phyloP scores from a whole-genome alignment of 1,284 basidiomycete genomes.

The Naganishia sp. region DNA sequence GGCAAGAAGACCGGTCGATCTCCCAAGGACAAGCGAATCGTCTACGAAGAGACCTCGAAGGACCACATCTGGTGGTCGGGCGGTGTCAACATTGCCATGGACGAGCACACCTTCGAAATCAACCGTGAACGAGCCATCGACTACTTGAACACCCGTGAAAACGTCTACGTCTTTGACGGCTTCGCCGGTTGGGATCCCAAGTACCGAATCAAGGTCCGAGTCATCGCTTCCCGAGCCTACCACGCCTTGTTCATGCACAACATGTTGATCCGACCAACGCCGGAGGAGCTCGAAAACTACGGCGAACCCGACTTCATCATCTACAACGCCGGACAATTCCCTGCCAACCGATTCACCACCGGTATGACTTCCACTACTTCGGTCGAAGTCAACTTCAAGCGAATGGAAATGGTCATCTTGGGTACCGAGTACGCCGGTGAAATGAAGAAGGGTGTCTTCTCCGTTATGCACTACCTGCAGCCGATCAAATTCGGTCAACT shows the following conservation, averaged over 20 bases:
- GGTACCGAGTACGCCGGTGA: slow-evolving; percentile 99
- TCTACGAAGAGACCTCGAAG: slow-evolving; percentile 95
- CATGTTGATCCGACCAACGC: slow-evolving; percentile 98
- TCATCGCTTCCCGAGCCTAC: slow-evolving; percentile 97
- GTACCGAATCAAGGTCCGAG: slow-evolving; percentile 99
- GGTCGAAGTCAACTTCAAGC: slow-evolving; percentile 99
- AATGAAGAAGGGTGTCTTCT: slow-evolving; percentile 99
- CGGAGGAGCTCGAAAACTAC: slow-evolving; percentile 90
- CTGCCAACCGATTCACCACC: slow-evolving; percentile 99
- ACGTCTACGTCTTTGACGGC: slow-evolving; percentile 98
- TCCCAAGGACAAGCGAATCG: slow-evolving; percentile 99
- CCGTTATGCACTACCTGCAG: slow-evolving; percentile 99
- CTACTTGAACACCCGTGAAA: slow-evolving; percentile 97
- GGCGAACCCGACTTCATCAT: slow-evolving; percentile 99
- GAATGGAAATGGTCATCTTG: slow-evolving; percentile 99
- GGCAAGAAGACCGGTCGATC: slow-evolving; percentile 98
- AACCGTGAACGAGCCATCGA: slow-evolving; percentile 99
- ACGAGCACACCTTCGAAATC: slow-evolving; percentile 96
- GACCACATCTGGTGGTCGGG: slow-evolving; percentile 98
- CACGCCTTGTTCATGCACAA: slow-evolving; percentile 99
- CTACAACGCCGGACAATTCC: slow-evolving; percentile 99
- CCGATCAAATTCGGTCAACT: slow-evolving; percentile 98
- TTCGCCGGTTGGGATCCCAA: slow-evolving; percentile 92
- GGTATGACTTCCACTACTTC: slow-evolving; percentile 99
- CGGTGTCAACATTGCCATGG: slow-evolving; percentile 99